These are phyloP conservation scores for Capsicum baccatum DNA, from an alignment of 257 asterid species.

Conservation along the genomic window DNA sequence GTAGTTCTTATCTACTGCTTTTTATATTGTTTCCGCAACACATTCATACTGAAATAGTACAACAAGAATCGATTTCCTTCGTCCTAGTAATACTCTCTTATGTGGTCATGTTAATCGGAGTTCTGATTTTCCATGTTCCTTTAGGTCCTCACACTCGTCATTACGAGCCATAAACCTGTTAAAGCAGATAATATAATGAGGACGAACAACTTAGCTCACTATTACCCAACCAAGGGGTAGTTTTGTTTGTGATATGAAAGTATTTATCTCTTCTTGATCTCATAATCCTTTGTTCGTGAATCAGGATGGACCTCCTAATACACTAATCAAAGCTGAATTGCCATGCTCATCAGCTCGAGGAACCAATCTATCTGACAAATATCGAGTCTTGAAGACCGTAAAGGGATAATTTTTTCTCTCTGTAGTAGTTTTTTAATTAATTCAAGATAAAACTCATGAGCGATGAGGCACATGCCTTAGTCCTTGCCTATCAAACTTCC, in stretches of 20 bases:
- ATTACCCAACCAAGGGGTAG: too few species aligned
- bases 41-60: too few species aligned
- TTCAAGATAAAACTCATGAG: not conserved
- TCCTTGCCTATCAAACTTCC: not conserved
- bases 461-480: too few species aligned
- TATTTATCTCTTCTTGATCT: not conserved
- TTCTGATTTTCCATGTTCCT: too few species aligned
- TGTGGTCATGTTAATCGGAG: too few species aligned
- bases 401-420: conserved; percentile 64
- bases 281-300: not conserved
- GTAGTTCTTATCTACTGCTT: conserved; percentile 22
- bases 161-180: too few species aligned
- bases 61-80: too few species aligned
- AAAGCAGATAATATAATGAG: too few species aligned
- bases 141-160: too few species aligned
- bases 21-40: too few species aligned
- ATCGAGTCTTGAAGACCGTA: conserved; percentile 80
- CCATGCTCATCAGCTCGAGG: conserved; percentile 78
- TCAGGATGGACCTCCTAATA: conserved; percentile 43
- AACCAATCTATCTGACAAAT: conserved; percentile 77
- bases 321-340: conserved; percentile 79
- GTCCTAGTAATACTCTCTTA: too few species aligned
- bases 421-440: not conserved
- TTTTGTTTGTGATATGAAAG: not conserved
- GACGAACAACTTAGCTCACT: conserved; percentile 38